These are phyloP conservation scores for Aspergillus udagawae DNA, from an alignment of 2,329 filamentous ascomycete genomes.

Conservation along the genomic window DNA sequence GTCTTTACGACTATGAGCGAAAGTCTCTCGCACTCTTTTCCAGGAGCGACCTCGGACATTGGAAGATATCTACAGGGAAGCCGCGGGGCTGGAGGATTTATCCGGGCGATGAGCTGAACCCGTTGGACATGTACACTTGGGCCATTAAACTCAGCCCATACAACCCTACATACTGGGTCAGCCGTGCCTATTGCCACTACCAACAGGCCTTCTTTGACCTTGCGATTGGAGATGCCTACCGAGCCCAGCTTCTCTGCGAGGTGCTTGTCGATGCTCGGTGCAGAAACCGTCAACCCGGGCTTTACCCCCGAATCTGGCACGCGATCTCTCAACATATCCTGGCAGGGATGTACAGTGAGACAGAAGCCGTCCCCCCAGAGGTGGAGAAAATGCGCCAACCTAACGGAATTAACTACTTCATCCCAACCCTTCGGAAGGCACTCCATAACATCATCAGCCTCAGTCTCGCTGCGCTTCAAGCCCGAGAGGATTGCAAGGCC, in stretches of 20 bases:
- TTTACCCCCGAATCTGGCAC: slow-evolving; percentile 28
- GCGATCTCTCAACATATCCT: slow-evolving; percentile 32
- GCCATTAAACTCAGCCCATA: slow-evolving; percentile 33
- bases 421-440: slow-evolving; percentile 24
- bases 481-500: slow-evolving; percentile 26
- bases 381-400: slow-evolving; percentile 16
- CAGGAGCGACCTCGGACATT: slow-evolving; percentile 25
- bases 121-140: slow-evolving; percentile 36
- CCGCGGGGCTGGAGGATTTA: slow-evolving; percentile 6
- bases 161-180: slow-evolving; percentile 36
- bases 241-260: slow-evolving; percentile 32
- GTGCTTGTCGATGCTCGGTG: slow-evolving; percentile 18
- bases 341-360: slow-evolving; percentile 5
- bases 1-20: slow-evolving; percentile 19
- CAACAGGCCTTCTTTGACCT: slow-evolving; percentile 31
- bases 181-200: slow-evolving; percentile 34
- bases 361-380: slow-evolving; percentile 5
- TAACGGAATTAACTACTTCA: slow-evolving; percentile 28
- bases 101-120: slow-evolving; percentile 11
- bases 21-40: slow-evolving; percentile 16
- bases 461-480: slow-evolving; percentile 27
- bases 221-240: slow-evolving; percentile 36
- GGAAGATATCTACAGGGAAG: slow-evolving; percentile 17
- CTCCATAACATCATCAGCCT: slow-evolving; percentile 28
- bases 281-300: slow-evolving; percentile 22